These are phyloP conservation scores for Myxozyma neotropica DNA, from an alignment of 805 yeast genomes.

Conservation along the genomic window DNA sequence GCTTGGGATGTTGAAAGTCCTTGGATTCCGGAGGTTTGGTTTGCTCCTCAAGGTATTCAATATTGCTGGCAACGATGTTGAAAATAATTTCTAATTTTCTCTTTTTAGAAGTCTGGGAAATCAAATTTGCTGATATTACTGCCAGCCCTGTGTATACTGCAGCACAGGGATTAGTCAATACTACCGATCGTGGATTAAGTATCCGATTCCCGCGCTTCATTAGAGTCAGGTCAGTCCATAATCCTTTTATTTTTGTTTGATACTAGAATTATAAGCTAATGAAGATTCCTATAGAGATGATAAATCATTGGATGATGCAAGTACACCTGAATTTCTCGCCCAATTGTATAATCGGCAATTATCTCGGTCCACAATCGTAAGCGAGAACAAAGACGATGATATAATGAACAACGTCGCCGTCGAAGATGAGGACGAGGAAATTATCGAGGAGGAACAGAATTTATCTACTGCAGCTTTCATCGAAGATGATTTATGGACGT, in stretches of 20 bases:
- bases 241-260: not conserved
- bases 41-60: constrained; percentile 36
- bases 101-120: constrained; percentile 36
- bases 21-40: constrained; percentile 29
- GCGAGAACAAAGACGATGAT: not conserved
- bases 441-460: not conserved
- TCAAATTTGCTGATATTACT: constrained; percentile 36
- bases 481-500: not conserved
- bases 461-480: not conserved
- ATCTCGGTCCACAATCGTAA: not conserved
- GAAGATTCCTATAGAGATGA: constrained; percentile 22
- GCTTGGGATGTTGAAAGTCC: constrained; percentile 32
- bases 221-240: constrained; percentile 16
- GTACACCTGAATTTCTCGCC: constrained; percentile 34
- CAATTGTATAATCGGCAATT: constrained; percentile 29
- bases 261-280: not conserved
- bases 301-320: constrained; percentile 34
- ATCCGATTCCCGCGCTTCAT: constrained; percentile 38
- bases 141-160: constrained; percentile 36
- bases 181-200: constrained; percentile 32
- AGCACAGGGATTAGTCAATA: constrained; percentile 15
- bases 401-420: not conserved
- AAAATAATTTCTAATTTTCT: no score
- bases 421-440: not conserved
- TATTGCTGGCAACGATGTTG: no score